phyloP scores from a whole-genome alignment of 1,284 basidiomycete genomes.

The Boletus subluridellus region DNA sequence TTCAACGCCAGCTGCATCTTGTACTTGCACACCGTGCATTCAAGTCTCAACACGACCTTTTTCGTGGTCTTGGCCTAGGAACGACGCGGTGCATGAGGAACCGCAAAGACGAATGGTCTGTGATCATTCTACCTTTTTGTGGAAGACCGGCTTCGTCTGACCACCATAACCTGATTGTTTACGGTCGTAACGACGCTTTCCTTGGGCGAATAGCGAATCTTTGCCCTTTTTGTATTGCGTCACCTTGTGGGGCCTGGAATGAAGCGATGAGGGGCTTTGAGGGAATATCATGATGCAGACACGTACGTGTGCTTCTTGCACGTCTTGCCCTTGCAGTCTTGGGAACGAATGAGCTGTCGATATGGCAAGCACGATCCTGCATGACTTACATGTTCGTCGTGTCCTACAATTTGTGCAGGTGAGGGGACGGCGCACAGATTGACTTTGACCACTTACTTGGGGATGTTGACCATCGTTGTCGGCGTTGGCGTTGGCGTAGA shows the following conservation, averaged over 20 bases:
- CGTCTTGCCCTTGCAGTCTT: slow-evolving; percentile 97
- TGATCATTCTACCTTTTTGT: slow-evolving; percentile 77
- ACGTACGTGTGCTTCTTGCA: slow-evolving; percentile 98
- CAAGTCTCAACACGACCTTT: slow-evolving; percentile 97
- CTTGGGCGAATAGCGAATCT: slow-evolving; percentile 94
- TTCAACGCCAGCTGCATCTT: slow-evolving; percentile 95
- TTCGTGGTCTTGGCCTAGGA: slow-evolving; percentile 91
- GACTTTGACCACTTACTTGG: slow-evolving; percentile 60
- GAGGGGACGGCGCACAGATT: neutral
- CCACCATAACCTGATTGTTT: slow-evolving; percentile 99
- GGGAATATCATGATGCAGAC: neutral
- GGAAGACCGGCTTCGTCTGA: slow-evolving; percentile 99
- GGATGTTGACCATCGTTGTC: slow-evolving; percentile 82
- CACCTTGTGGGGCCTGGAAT: slow-evolving; percentile 83
- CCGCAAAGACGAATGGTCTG: neutral
- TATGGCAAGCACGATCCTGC: slow-evolving; percentile 4
- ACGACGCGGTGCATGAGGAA: slow-evolving; percentile 1
- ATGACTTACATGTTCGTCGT: slow-evolving; percentile 75
- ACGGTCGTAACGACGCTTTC: slow-evolving; percentile 99
- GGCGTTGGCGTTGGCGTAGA: slow-evolving; percentile 27
- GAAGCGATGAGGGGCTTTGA: neutral
- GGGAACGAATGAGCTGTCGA: slow-evolving; percentile 1
- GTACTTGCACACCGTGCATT: slow-evolving; percentile 99
- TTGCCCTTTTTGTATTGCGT: slow-evolving; percentile 99
- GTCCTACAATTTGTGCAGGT: slow-evolving; percentile 50